Evolutionary conservation across 2,329 filamentous ascomycete species (phyloP).

Genomic region (Alternaria consortialis): DNA sequence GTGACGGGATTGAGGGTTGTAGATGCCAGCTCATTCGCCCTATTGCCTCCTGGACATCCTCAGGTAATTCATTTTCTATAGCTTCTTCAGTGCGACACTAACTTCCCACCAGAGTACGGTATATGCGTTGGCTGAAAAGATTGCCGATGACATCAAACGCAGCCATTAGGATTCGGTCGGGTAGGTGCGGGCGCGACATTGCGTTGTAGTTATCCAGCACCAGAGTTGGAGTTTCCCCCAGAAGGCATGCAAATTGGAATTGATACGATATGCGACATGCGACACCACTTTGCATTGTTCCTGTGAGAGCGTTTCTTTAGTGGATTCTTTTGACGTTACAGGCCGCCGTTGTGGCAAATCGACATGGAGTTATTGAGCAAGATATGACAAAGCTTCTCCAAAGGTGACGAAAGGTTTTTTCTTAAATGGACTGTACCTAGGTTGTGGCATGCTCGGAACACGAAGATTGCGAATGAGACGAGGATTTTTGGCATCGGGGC

Average conservation of each 20-base stretch:
- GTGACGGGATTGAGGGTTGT: conserved; percentile 46
- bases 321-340: too few species aligned
- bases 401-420: not conserved
- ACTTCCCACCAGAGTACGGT: conserved; percentile 10
- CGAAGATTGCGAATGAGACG: not conserved
- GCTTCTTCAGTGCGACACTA: not conserved
- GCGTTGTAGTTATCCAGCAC: not conserved
- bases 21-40: conserved; percentile 44
- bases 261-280: not conserved
- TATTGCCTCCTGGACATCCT: conserved; percentile 51
- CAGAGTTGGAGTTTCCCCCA: not conserved
- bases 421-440: not conserved
- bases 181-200: too few species aligned
- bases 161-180: not conserved
- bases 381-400: not conserved
- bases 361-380: not conserved
- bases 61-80: not conserved
- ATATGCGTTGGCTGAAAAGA: conserved; percentile 45
- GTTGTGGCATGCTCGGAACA: not conserved
- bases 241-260: too few species aligned
- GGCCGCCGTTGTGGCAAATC: not conserved
- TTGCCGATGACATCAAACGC: conserved; percentile 34
- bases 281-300: too few species aligned
- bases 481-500: not conserved
- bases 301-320: too few species aligned